Percentiles rank a stretch among this genome's conserved stretches.
These are phyloP conservation scores for Amaranthus cruentus DNA, from an alignment of 148 eudicot genomes.

Conservation along the genomic window DNA sequence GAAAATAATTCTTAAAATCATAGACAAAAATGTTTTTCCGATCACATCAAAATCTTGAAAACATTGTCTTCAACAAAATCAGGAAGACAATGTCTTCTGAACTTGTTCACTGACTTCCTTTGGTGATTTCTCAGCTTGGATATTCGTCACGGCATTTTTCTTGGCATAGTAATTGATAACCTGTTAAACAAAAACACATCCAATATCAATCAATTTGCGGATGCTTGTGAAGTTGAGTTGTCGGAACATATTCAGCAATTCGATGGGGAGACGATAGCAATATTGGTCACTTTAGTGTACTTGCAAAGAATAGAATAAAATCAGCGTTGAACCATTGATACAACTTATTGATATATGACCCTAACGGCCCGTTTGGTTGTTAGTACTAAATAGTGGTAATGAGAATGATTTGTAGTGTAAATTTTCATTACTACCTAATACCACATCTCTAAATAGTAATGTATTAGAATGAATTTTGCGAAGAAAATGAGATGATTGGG, in stretches of 20 bases:
- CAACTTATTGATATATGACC: not conserved
- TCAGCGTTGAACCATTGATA: not conserved
- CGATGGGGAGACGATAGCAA: not conserved
- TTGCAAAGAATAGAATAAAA: too few relatives aligned
- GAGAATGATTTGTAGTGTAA: too few relatives aligned
- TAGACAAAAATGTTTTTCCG: not conserved
- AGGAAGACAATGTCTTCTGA: slow-evolving; percentile 36
- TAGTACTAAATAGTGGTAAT: too few relatives aligned
- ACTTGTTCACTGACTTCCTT: slow-evolving; percentile 41
- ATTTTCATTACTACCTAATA: too few relatives aligned
- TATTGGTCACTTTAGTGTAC: not conserved
- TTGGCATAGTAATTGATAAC: slow-evolving; percentile 62
- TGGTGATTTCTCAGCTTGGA: slow-evolving; percentile 68
- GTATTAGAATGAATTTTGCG: too few relatives aligned
- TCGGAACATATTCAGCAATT: not conserved
- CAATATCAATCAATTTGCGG: not conserved
- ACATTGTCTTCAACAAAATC: slow-evolving; percentile 11
- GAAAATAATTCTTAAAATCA: too few relatives aligned
- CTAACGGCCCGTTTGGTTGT: too few relatives aligned
- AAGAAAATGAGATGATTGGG: too few relatives aligned
- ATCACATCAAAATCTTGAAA: slow-evolving; percentile 24
- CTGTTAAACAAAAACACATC: slow-evolving; percentile 14
- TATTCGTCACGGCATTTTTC: slow-evolving; percentile 60
- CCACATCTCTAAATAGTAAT: too few relatives aligned
- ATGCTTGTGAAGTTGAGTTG: too few relatives aligned